Base-by-base conservation (phyloP, 768 basidiomycete species). In the Pleurotus citrinopileatus region DNA sequence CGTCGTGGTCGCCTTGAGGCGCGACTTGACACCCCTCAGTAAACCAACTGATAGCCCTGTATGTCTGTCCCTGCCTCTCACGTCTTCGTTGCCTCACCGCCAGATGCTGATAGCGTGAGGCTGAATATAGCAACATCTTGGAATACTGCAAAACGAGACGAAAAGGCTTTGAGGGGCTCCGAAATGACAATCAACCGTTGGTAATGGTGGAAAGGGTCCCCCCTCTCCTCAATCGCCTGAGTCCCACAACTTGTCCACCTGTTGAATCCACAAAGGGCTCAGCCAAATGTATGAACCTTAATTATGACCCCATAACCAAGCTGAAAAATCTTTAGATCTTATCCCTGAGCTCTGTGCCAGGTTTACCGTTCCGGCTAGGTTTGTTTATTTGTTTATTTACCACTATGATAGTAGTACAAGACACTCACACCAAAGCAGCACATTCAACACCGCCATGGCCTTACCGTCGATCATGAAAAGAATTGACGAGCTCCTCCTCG, bases 301-400 rank as follows among this genome's bases (percentile, higher is more conserved):
- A 27, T 32, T 22, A 40, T 45, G 23, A 15, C 8, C 20, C 25
- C 25, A 42, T 26, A 17, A 12, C 40, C 23, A 36, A 32, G 29
- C 55, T 54, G 19, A 56, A 57, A 25, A 10, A 45, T 40, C 13
- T 52, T 7, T 63, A 93, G 91, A 88, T 65, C 73, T 93, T 36
- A 90, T 93, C 60, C 91, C 91, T n/a, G 91, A 93, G 65, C 71
- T 92, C 13, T 89, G 86, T 62, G 78, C 77, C 38, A 87, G 82
- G 61, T 84, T 80, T 62, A 86, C 84, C 8, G 72, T 91, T 55
- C 83, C 89, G 29, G 86, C 86, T 22, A 89, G 84, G 91, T 87
- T 58, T 59, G 65, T 63, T 38, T 55, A 47, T 32, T 9, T 23
- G 54, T 28, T 10, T 25, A 1, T 46, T 54, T 53, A 32, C 52